Percentiles rank a stretch among this genome's conserved stretches.
These are phyloP conservation scores for Gonium pectorale DNA, from an alignment of 139 green algal species.

Conservation along the genomic window DNA sequence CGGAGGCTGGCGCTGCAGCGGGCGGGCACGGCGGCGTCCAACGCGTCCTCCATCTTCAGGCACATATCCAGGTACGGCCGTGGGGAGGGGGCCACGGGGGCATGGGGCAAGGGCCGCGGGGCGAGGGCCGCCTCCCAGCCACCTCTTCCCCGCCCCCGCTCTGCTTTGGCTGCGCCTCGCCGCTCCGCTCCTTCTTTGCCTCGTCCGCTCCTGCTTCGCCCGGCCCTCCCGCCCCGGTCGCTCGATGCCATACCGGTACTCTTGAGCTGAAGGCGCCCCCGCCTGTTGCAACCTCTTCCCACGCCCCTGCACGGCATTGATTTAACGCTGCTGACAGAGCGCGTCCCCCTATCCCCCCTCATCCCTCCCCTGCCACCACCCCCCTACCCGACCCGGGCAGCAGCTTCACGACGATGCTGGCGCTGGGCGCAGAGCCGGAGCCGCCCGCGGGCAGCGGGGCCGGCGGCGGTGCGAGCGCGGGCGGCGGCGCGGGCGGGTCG, in stretches of 20 bases:
- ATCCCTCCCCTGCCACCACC: not conserved
- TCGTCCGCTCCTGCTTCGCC: too few relatives aligned
- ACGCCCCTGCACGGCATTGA: too few relatives aligned
- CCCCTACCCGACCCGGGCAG: slow-evolving; percentile 1
- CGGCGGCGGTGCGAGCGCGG: not conserved
- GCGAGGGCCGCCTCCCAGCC: too few relatives aligned
- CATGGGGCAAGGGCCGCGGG: too few relatives aligned
- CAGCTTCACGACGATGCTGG: slow-evolving; percentile 9
- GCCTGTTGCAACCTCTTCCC: too few relatives aligned
- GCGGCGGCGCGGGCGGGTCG: not conserved
- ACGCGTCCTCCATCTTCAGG: slow-evolving; percentile 34
- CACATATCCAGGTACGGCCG: slow-evolving; percentile 36
- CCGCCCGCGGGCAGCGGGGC: not conserved
- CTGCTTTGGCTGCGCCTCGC: too few relatives aligned
- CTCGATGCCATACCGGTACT: too few relatives aligned
- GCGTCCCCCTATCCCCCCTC: not conserved
- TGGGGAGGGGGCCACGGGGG: not conserved
- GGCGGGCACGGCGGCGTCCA: not conserved
- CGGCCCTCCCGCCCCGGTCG: too few relatives aligned
- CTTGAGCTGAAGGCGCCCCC: too few relatives aligned
- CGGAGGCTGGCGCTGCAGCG: slow-evolving; percentile 31
- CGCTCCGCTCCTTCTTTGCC: too few relatives aligned
- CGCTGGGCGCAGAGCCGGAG: not conserved
- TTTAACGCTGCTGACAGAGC: too few relatives aligned
- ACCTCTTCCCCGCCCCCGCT: too few relatives aligned